These are phyloP conservation scores for Pseudogymnoascus sp. DNA, from an alignment of 2,329 filamentous ascomycete genomes.

Conservation along the genomic window DNA sequence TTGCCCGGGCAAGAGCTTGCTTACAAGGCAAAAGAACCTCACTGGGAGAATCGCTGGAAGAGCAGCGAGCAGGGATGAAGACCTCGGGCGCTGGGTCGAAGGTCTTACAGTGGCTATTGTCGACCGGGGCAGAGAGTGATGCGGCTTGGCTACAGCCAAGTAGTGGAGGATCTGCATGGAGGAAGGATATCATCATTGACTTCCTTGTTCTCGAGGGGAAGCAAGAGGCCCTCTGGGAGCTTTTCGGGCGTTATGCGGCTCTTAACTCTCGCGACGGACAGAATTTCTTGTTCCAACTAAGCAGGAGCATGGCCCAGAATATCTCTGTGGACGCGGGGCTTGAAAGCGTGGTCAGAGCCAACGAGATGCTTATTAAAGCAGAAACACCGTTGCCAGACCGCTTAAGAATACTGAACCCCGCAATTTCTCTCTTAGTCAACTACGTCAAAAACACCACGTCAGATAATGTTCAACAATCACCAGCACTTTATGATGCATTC, in stretches of 20 bases:
- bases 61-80: slow-evolving; percentile 19
- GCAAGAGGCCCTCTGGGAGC: slow-evolving; percentile 22
- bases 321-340: slow-evolving; percentile 13
- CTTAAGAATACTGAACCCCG: not conserved
- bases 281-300: not conserved
- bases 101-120: slow-evolving; percentile 25
- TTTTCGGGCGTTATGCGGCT: slow-evolving; percentile 16
- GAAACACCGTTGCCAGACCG: slow-evolving; percentile 8
- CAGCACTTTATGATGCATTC: slow-evolving; percentile 19
- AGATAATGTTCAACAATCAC: slow-evolving; percentile 10
- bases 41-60: slow-evolving; percentile 16
- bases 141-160: slow-evolving; percentile 19
- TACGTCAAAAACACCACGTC: not conserved
- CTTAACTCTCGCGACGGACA: not conserved
- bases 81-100: slow-evolving; percentile 24
- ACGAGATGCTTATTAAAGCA: slow-evolving; percentile 16
- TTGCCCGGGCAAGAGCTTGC: slow-evolving; percentile 19
- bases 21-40: slow-evolving; percentile 18
- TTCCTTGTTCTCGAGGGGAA: slow-evolving; percentile 26
- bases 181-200: slow-evolving; percentile 18
- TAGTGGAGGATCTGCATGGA: slow-evolving; percentile 11
- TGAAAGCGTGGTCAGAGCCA: slow-evolving; percentile 15
- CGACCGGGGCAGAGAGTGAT: slow-evolving; percentile 21
- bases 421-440: not conserved
- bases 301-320: slow-evolving; percentile 2